Base-by-base conservation (phyloP, 345 rosid species). In the Salix purpurea region DNA sequence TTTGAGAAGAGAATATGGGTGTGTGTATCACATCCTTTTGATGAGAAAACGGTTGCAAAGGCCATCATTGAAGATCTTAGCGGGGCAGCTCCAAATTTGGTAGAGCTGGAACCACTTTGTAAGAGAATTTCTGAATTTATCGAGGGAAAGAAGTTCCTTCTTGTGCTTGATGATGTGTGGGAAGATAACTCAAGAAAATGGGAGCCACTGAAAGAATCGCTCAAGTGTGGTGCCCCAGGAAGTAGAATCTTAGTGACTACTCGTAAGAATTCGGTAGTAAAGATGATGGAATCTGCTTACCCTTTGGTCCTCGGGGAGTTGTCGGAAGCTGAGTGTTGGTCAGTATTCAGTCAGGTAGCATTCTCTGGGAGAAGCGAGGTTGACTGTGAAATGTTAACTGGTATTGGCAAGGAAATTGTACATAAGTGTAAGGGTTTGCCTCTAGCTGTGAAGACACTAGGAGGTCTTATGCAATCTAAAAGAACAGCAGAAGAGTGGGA, bases 141-240 rank as follows among this genome's bases (percentile, higher is more conserved):
- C 7, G 7, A 18, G 28, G 16, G 72, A 42, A 60, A 18, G 21
- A 24, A 7, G 40, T 44, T 79, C 11, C 54, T 74, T 74, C 77
- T 79, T 40, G 77, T 79, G 5, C 82, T 79, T 16, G 79, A 75
- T 65, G 75, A 79, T 40, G 79, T 70, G 4, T 79, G 79, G 79
- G 37, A 30, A 5, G 75, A 48, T 32, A 67, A 71, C 67, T 2
- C 19, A 12, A 30, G 7, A 10, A 42, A 65, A 15, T 74, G 74
- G 78, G 73, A 75, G 58, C 40, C 14, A 11, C 12, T 80, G n/a
- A 40, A 11, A 23, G 5, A 3, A 37, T 28, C 50, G n/a, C 65
- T 66, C 71, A 19, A 5, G 4, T 50, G 46, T n/a, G 30, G 65
- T 46, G 62, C 50, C 2, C 15, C 60, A 3, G 70, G 77, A 28